Evolutionary conservation across 371 early-diverging fungal species (phyloP).

Genomic region (Mortierella sp.): DNA sequence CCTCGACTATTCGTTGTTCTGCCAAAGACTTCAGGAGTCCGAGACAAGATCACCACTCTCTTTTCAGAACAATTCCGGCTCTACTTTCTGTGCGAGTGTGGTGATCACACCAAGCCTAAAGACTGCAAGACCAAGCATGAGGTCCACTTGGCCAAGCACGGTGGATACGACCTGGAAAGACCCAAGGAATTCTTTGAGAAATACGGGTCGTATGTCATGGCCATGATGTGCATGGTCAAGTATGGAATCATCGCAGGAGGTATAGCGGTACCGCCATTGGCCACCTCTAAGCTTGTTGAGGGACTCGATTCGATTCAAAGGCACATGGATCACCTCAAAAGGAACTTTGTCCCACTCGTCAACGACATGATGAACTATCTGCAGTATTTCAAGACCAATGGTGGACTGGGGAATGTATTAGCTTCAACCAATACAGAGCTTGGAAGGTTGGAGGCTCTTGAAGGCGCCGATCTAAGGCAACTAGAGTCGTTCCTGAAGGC

Average conservation of each 20-base stretch:
- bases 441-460: conserved; percentile 10
- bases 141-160: conserved; percentile 21
- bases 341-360: background rate
- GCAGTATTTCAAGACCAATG: background rate
- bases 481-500: background rate
- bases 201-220: conserved; percentile 15
- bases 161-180: conserved; percentile 13
- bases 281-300: background rate
- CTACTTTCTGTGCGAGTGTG: conserved; percentile 8
- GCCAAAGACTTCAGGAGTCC: background rate
- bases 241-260: conserved; percentile 12
- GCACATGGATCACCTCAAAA: background rate
- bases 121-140: conserved; percentile 3
- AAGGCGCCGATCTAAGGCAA: conserved; percentile 17
- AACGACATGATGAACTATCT: background rate
- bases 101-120: conserved; percentile 12
- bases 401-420: background rate
- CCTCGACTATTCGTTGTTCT: conserved; percentile 24
- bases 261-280: conserved; percentile 4
- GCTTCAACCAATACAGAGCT: background rate
- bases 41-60: background rate
- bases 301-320: background rate
- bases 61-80: conserved; percentile 9
- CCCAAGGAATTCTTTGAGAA: conserved; percentile 16
- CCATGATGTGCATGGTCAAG: conserved; percentile 18